Evolutionary conservation across 2,329 filamentous ascomycete genomes (phyloP).

Genomic region (Cladosporium sp.): DNA sequence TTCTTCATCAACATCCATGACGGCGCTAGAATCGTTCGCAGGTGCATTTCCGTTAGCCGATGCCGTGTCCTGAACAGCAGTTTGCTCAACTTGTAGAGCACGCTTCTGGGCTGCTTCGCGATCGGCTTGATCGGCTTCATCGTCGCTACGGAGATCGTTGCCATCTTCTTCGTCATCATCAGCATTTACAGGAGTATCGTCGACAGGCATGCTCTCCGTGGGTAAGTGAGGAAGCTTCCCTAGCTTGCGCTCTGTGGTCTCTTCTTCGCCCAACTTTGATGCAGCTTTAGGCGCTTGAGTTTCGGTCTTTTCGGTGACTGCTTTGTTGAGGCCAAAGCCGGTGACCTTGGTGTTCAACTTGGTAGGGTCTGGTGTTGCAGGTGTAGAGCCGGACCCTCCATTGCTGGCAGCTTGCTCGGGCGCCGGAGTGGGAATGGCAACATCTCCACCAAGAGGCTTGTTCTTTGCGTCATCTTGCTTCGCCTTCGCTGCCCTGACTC

Average conservation of each 20-base stretch:
- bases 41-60: background rate
- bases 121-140: conserved; percentile 81
- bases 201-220: conserved; percentile 48
- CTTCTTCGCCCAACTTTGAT: conserved; percentile 83
- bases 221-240: conserved; percentile 80
- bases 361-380: conserved; percentile 39
- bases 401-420: conserved; percentile 22
- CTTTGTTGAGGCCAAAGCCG: conserved; percentile 77
- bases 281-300: conserved; percentile 62
- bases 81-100: conserved; percentile 48
- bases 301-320: conserved; percentile 52
- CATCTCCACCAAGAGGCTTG: conserved; percentile 48
- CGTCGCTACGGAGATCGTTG: conserved; percentile 76
- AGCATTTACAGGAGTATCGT: conserved; percentile 44
- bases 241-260: conserved; percentile 80
- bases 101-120: conserved; percentile 77
- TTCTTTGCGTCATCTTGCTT: conserved; percentile 39
- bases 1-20: conserved; percentile 48
- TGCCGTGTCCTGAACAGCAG: background rate
- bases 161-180: conserved; percentile 53
- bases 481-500: conserved; percentile 58
- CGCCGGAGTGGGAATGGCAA: conserved; percentile 40
- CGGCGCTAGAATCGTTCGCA: conserved; percentile 12
- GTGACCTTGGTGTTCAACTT: conserved; percentile 58
- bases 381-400: conserved; percentile 1